phyloP scores from a whole-genome alignment of 2,329 filamentous ascomycete genomes.

The Monosporascus cannonballus region DNA sequence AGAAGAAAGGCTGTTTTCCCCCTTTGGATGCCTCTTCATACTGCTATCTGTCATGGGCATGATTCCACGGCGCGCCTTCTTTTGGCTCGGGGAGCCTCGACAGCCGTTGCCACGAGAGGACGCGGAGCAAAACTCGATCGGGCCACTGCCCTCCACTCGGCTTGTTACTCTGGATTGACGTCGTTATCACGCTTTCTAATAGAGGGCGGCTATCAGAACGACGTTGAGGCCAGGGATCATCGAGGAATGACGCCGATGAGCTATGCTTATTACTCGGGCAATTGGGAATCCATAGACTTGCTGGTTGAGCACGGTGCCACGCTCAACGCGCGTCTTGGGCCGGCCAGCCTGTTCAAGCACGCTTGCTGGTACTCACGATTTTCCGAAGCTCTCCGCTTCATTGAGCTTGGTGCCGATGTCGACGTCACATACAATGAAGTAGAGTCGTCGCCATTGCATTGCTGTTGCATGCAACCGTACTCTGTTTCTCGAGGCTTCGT shows the following conservation, averaged over 20 bases:
- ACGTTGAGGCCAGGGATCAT: conserved; percentile 11
- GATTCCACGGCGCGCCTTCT: conserved; percentile 12
- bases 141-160: conserved; percentile 16
- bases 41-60: conserved; percentile 13
- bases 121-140: background rate
- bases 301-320: conserved; percentile 12
- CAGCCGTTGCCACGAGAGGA: conserved; percentile 5
- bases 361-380: conserved; percentile 12
- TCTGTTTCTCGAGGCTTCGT: background rate
- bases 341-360: conserved; percentile 9
- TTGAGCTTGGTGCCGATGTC: conserved; percentile 13
- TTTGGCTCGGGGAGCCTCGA: conserved; percentile 15
- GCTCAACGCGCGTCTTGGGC: conserved; percentile 7
- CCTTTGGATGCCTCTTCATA: conserved; percentile 16
- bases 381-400: conserved; percentile 13
- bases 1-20: background rate
- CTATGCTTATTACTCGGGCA: conserved; percentile 12
- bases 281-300: conserved; percentile 12
- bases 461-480: conserved; percentile 1
- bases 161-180: conserved; percentile 5
- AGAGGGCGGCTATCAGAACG: conserved; percentile 10
- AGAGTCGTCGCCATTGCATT: background rate
- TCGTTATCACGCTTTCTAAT: conserved; percentile 8
- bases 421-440: background rate
- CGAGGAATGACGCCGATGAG: conserved; percentile 8